Evolutionary conservation across 176 grass and related monocot genomes (phyloP).

Genomic region (Lolium rigidum): DNA sequence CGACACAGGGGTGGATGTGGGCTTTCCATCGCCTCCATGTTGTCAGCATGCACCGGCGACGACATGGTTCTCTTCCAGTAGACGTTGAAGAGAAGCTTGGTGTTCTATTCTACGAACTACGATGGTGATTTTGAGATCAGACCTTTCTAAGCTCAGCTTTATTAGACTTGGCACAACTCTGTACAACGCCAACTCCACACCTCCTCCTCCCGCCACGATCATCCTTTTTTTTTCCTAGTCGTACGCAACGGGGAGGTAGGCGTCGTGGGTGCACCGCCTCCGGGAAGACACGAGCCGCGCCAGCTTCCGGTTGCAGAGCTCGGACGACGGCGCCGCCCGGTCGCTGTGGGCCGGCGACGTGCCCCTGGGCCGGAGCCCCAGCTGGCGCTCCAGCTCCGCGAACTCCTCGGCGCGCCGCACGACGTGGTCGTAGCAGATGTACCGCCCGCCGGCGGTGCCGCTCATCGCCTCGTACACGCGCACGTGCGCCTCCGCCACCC

Average conservation of each 20-base stretch:
- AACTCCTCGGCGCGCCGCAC: constrained; percentile 76
- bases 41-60: too few species aligned
- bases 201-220: neutral
- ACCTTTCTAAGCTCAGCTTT: constrained; percentile 2
- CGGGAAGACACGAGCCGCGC: constrained; percentile 62
- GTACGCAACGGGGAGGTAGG: constrained; percentile 44
- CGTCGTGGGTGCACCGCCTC: constrained; percentile 82
- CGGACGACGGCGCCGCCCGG: constrained; percentile 35
- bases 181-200: neutral
- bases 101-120: too few species aligned
- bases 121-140: too few species aligned
- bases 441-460: constrained; percentile 77
- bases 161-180: constrained; percentile 1
- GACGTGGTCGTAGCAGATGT: constrained; percentile 89
- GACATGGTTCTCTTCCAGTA: too few species aligned
- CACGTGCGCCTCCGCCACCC: constrained; percentile 84
- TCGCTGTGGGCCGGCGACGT: neutral
- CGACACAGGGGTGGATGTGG: too few species aligned
- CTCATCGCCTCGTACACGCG: constrained; percentile 84
- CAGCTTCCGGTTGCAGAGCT: constrained; percentile 89
- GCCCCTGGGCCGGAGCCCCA: constrained; percentile 54
- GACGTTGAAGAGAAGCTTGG: too few species aligned
- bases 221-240: constrained; percentile 25
- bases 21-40: too few species aligned
- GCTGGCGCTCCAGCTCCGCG: constrained; percentile 74